These are phyloP conservation scores for Epichloe brachyelytri DNA, from an alignment of 2,329 filamentous ascomycete genomes.

Conservation along the genomic window DNA sequence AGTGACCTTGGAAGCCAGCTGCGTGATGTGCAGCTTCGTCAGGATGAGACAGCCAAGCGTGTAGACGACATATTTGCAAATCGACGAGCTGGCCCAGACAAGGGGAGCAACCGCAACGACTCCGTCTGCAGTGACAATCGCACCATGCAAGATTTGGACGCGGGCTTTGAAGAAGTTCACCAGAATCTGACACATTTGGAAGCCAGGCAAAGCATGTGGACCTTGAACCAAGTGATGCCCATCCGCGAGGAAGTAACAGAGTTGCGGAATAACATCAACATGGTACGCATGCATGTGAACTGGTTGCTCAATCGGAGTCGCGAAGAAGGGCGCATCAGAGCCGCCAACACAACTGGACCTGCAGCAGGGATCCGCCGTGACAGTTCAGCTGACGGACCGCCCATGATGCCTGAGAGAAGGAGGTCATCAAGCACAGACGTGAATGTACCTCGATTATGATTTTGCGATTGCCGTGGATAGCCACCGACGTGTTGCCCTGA, in stretches of 20 bases:
- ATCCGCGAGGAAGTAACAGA: conserved; percentile 52
- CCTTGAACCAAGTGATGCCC: conserved; percentile 48
- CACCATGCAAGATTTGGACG: conserved; percentile 30
- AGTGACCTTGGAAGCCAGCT: conserved; percentile 23
- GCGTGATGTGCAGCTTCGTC: conserved; percentile 20
- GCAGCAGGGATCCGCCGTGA: conserved; percentile 19
- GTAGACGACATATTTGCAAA: conserved; percentile 24
- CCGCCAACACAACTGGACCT: conserved; percentile 22
- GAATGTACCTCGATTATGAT: conserved; percentile 24
- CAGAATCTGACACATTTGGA: conserved; percentile 45
- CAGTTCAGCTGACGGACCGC: conserved; percentile 14
- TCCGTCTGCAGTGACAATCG: conserved; percentile 37
- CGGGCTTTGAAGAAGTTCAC: conserved; percentile 41
- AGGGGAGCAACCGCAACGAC: conserved; percentile 7
- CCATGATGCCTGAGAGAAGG: conserved; percentile 21
- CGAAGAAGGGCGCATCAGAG: conserved; percentile 30
- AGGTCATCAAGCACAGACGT: conserved; percentile 25
- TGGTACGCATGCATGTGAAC: conserved; percentile 46
- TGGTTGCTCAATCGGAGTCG: conserved; percentile 42
- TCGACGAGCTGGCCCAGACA: conserved; percentile 15
- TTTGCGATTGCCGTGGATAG: background rate
- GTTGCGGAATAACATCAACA: conserved; percentile 41
- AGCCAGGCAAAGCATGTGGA: conserved; percentile 45
- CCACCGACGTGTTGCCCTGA: conserved; percentile 1
- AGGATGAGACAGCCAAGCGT: conserved; percentile 20